Base-by-base conservation (phyloP, 139 green algal genomes). In the Nannochloris sp. region DNA sequence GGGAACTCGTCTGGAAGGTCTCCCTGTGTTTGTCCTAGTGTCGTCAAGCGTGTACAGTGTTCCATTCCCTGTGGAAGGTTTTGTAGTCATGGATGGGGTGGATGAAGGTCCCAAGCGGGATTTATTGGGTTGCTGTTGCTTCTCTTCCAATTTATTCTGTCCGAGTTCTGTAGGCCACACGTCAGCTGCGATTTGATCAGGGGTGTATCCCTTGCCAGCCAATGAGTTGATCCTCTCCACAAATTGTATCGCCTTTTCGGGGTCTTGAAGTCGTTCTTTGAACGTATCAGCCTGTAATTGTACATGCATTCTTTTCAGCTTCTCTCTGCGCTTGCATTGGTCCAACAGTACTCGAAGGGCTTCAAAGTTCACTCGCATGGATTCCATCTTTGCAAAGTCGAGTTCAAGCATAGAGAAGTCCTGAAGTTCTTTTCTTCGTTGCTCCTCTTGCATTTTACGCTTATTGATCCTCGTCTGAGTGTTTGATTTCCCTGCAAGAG, bases 331-430 rank as follows among this genome's bases (percentile, higher is more conserved):
- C 33, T 64, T 58, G 44, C 70, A 61, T 13, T 73, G 65, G 30
- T 87, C 79, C 17, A 70, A 46, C 49, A 86, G 51, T 56, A 85
- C 40, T 53, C 80, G 79, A 31, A 69, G 62, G 23, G 31, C 29
- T 65, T 86, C 80, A 65, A 86, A 40, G 53, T 86, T 80, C 12
- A 74, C 63, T 2, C 80, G 61, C 17, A 62, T 50, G 2, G 20
- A 16, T 25, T 31, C 17, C 55, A 86, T 56, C 23, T 26, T 44
- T 5, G 29, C 17, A 11, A 64, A 58, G 49, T 81, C 59, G 2
- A 14, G 30, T 70, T 82, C 68, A 16, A 30, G 31, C 10, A n/a
- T 46, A 5, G 56, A 50, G n/a, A 84, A 45, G 23, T 40, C 74
- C 31, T 30, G 43, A 45, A 74, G 29, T 5, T 28, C 67, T 13